Evolutionary conservation across 352 stramenopile species (phyloP), one percentile per base, ranked within the genome.

Genomic region (Globisporangium canariense): DNA sequence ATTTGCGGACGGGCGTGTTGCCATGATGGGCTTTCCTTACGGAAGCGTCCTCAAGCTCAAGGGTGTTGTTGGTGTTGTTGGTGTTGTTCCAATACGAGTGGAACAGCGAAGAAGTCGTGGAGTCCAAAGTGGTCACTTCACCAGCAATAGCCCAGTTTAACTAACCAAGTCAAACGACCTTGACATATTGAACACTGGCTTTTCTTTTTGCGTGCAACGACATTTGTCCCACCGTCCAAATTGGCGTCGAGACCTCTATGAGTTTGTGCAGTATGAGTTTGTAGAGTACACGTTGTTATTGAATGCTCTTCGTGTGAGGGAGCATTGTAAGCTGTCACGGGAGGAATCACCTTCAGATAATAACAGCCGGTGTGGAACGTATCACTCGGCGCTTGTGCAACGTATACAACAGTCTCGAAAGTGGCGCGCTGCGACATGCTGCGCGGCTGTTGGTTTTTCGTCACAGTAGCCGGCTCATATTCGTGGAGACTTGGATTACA

Each of bases 171-270:
- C 9, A 38, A 38, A 52, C 28, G 46, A 20, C 9, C 18, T 50
- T 51, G 25, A 28, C 18, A 25, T 22, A 4, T 52, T 52, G n/a
- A 52, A 5, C 13, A 20, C 22, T 22, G 49, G 49, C 49, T 55
- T 32, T 30, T 55, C 49, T 55, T 38, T 38, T 3, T 4, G 40
- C 58, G 5, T 55, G 58, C 55, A 63, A 63, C 58, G 58, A 55
- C 41, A 55, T 63, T 63, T 63, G 58, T 62, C 57, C n/a, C 57
- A 62, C 57, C 57, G 41, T 63, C 43, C 25, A 25, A 25, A 20
- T 16, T 36, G 30, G 8, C 0, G 22, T 28, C 28, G 7, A 13
- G 46, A 40, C 58, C 58, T 55, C 22, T 45, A 11, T 13, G 20
- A 63, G 0, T 25, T 38, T 10, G 52, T 63, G 10, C 38, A 34